phyloP scores from a whole-genome alignment of 306 rosid species.

The Biancaea sappan region DNA sequence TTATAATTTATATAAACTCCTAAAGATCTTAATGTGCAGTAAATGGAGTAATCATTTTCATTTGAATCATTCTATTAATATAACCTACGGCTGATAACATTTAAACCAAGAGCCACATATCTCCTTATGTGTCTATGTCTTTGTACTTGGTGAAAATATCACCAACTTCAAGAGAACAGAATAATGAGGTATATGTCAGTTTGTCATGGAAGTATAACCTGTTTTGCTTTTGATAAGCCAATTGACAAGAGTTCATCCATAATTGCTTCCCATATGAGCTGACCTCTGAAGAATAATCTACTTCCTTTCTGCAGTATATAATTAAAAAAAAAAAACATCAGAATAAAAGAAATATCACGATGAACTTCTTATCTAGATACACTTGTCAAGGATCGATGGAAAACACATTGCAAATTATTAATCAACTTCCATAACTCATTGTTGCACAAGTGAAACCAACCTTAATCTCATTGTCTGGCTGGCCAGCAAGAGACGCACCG shows the following conservation, averaged over 20 bases:
- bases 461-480: slow-evolving; percentile 68
- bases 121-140: background rate
- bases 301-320: slow-evolving; percentile 50
- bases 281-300: slow-evolving; percentile 82
- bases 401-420: background rate
- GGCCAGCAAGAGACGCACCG: slow-evolving; percentile 91
- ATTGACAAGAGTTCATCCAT: slow-evolving; percentile 79
- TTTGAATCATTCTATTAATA: slow-evolving; percentile 13
- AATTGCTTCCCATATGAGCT: slow-evolving; percentile 84
- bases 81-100: slow-evolving; percentile 9
- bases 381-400: background rate
- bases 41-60: background rate
- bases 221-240: slow-evolving; percentile 81
- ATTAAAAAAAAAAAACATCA: slow-evolving; percentile 9
- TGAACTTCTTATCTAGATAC: slow-evolving; percentile 3
- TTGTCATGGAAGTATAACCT: slow-evolving; percentile 51
- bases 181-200: background rate
- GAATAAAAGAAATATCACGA: slow-evolving; percentile 9
- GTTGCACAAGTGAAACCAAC: slow-evolving; percentile 35
- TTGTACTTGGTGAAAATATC: background rate
- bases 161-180: background rate
- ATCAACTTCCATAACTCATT: slow-evolving; percentile 1
- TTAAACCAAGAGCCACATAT: background rate
- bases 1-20: background rate
- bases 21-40: slow-evolving; percentile 10